Percentiles rank a stretch among this genome's conserved stretches.
These are phyloP conservation scores for Boletellus deceptivus DNA, from an alignment of 1,284 basidiomycete species.

Conservation along the genomic window DNA sequence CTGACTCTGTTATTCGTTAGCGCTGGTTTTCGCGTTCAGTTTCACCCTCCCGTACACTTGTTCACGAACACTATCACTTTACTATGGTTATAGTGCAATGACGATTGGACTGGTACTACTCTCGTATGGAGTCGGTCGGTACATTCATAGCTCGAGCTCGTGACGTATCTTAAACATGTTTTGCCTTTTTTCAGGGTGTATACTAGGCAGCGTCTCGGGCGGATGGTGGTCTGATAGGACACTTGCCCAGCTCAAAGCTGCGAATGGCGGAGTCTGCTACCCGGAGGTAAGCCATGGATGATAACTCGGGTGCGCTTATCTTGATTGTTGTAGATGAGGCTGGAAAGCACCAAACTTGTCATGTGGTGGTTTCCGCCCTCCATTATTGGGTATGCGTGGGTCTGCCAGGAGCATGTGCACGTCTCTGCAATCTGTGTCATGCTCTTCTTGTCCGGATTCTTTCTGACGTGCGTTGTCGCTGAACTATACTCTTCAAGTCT, in stretches of 20 bases:
- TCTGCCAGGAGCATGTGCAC: constrained; percentile 62
- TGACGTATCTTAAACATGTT: neutral
- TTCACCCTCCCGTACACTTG: constrained; percentile 74
- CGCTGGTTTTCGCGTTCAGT: constrained; percentile 65
- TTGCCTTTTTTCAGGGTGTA: constrained; percentile 42
- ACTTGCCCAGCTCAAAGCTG: constrained; percentile 34
- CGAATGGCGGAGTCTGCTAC: neutral
- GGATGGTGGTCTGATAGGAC: constrained; percentile 76
- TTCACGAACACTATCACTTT: constrained; percentile 61
- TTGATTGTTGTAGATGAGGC: constrained; percentile 2
- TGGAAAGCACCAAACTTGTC: constrained; percentile 62
- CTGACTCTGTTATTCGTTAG: constrained; percentile 33
- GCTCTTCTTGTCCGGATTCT: constrained; percentile 67
- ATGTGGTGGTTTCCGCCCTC: constrained; percentile 55
- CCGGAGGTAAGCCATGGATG: no score
- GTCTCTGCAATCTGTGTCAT: constrained; percentile 64
- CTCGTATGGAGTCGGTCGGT: constrained; percentile 65
- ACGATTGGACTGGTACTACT: constrained; percentile 79
- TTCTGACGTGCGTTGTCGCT: constrained; percentile 55
- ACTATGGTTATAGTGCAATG: constrained; percentile 71
- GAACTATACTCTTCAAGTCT: neutral
- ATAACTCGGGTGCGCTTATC: no score
- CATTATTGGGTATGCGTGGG: constrained; percentile 77
- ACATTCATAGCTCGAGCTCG: neutral
- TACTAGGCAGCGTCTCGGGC: constrained; percentile 61